Evolutionary conservation across 495 filamentous ascomycete genomes (phyloP).

Genomic region (Trichocladium uniseriatum): DNA sequence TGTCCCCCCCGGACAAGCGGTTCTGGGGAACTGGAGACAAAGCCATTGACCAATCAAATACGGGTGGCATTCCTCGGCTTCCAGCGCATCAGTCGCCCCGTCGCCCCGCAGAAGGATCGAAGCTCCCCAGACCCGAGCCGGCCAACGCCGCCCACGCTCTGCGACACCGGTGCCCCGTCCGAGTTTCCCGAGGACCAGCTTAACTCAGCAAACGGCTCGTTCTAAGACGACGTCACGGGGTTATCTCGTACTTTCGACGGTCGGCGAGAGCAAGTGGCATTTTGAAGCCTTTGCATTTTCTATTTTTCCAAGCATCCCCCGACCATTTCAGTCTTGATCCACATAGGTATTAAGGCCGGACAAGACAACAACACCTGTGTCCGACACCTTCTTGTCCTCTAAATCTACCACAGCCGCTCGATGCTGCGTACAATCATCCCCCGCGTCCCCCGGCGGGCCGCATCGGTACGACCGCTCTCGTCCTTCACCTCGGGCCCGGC

Average conservation of each 20-base stretch:
- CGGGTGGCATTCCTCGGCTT: slow-evolving; percentile 4
- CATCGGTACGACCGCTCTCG: slow-evolving; percentile 5
- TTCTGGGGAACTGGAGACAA: slow-evolving; percentile 1
- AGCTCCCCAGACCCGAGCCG: background rate
- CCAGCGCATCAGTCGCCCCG: background rate
- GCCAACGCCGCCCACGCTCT: background rate
- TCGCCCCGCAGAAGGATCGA: background rate
- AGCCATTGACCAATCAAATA: slow-evolving; percentile 24
- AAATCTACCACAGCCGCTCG: background rate
- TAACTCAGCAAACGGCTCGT: too few relatives aligned
- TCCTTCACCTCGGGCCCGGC: slow-evolving; percentile 10
- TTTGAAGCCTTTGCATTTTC: too few relatives aligned
- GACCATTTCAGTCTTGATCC: too few relatives aligned
- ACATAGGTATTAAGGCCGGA: too few relatives aligned
- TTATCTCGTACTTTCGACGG: too few relatives aligned
- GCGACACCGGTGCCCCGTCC: too few relatives aligned
- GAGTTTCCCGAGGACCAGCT: too few relatives aligned
- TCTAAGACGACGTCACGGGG: too few relatives aligned
- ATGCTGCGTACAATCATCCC: slow-evolving; percentile 25
- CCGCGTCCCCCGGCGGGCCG: slow-evolving; percentile 20
- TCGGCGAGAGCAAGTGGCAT: too few relatives aligned
- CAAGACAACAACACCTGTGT: too few relatives aligned
- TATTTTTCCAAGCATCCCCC: too few relatives aligned
- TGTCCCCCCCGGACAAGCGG: slow-evolving; percentile 19
- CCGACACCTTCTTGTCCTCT: background rate